Percentiles rank a stretch among this genome's conserved stretches.
Conservation (phyloP, 2,329 filamentous ascomycete genomes). For the Hymenoscyphus fructigenus region DNA sequence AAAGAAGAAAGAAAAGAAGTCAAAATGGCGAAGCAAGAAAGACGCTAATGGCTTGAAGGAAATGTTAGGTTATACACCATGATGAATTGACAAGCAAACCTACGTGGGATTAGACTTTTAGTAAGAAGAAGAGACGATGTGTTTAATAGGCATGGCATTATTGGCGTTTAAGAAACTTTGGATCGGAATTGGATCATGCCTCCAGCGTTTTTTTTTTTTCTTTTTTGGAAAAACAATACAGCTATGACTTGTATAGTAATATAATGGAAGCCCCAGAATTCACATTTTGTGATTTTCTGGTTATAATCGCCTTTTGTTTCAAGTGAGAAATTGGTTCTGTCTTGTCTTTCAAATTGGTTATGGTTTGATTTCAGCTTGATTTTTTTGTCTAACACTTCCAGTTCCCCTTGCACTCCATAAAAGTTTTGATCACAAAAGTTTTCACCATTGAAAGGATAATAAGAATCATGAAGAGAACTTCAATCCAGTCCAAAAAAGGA, state of each 20-base stretch:
- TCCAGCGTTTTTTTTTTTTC: conserved; percentile 5
- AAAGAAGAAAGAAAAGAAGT: conserved; percentile 66
- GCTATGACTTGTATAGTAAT: conserved; percentile 20
- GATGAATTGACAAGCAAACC: conserved; percentile 14
- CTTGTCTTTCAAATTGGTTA: neutral
- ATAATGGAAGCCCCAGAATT: conserved; percentile 12
- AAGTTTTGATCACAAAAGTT: neutral
- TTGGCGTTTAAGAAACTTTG: conserved; percentile 31
- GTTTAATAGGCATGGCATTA: conserved; percentile 27
- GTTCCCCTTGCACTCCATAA: neutral
- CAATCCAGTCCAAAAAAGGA: neutral
- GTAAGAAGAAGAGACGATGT: conserved; percentile 12
- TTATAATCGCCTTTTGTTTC: neutral
- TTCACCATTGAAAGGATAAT: neutral
- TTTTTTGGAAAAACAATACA: conserved; percentile 6
- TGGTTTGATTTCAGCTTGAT: neutral
- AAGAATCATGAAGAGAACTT: neutral
- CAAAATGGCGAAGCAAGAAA: conserved; percentile 64
- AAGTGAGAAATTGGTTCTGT: neutral
- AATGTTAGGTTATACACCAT: conserved; percentile 32
- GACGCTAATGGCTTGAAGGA: conserved; percentile 34
- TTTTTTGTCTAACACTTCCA: conserved; percentile 6
- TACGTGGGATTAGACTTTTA: conserved; percentile 19
- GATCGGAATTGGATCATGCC: conserved; percentile 23
- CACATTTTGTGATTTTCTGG: neutral